These are phyloP conservation scores for Triticum dicoccoides DNA, from an alignment of 176 grass and related monocot genomes.

Conservation along the genomic window DNA sequence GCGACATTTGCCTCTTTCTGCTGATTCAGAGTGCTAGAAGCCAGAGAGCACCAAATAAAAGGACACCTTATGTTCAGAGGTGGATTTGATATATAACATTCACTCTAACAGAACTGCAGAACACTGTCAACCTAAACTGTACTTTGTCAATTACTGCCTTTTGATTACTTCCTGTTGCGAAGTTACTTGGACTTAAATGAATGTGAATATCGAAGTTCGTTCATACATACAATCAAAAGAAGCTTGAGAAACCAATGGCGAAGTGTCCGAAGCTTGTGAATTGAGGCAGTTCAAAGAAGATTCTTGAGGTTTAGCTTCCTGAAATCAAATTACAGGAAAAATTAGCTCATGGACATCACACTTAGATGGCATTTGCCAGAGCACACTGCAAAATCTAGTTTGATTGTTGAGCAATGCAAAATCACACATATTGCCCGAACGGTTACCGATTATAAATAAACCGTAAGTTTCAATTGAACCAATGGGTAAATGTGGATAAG, in stretches of 20 bases:
- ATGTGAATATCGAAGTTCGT: conserved; percentile 29
- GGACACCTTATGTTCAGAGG: neutral
- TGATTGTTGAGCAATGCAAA: neutral
- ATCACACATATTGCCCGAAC: too few species aligned
- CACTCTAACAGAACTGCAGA: neutral
- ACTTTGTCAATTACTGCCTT: neutral
- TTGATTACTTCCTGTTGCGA: conserved; percentile 8
- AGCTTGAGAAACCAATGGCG: conserved; percentile 61
- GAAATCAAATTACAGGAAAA: conserved; percentile 35
- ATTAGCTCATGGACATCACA: neutral
- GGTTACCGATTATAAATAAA: too few species aligned
- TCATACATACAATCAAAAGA: conserved; percentile 63
- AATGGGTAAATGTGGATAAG: neutral
- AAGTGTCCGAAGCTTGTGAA: conserved; percentile 56
- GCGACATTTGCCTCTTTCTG: neutral
- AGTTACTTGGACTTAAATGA: conserved; percentile 17
- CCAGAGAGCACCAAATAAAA: conserved; percentile 7
- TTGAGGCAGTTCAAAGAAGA: conserved; percentile 42
- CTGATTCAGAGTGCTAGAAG: conserved; percentile 13
- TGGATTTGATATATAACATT: conserved; percentile 7
- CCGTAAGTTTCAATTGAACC: neutral
- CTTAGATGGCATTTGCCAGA: neutral
- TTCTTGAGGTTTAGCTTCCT: conserved; percentile 55
- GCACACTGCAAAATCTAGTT: neutral
- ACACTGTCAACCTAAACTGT: neutral